Conservation (phyloP, 345 rosid genomes). For the Hibiscus mutabilis region DNA sequence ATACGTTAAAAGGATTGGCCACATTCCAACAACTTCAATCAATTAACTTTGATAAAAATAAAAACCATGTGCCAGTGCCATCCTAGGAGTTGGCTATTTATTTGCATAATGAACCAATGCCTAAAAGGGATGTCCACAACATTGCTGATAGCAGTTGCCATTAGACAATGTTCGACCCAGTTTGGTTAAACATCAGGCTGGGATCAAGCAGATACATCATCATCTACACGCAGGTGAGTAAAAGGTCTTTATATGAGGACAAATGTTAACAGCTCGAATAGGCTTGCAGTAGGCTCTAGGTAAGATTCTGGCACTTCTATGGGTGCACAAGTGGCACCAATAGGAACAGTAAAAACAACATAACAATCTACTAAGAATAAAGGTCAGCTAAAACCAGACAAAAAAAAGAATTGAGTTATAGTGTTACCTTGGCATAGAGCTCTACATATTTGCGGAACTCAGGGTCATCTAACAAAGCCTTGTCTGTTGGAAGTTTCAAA, state of each 20-base stretch:
- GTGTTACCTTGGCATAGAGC: constrained; percentile 70
- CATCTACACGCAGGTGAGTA: background rate
- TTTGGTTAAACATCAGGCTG: background rate
- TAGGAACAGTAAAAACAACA: background rate
- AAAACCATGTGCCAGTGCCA: too few relatives aligned
- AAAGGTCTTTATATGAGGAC: background rate
- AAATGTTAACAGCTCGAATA: background rate
- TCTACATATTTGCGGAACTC: constrained; percentile 67
- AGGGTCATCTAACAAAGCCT: constrained; percentile 58
- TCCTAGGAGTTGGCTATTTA: constrained; percentile 3
- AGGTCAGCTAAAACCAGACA: background rate
- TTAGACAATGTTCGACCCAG: background rate
- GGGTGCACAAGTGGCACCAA: background rate
- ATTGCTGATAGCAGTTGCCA: background rate
- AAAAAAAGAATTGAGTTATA: background rate
- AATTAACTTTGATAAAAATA: too few relatives aligned
- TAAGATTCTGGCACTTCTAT: constrained; percentile 3
- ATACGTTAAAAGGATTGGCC: background rate
- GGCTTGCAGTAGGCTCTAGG: background rate
- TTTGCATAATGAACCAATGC: background rate
- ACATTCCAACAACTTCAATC: constrained; percentile 3
- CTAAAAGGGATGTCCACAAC: background rate
- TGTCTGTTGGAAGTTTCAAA: constrained; percentile 83
- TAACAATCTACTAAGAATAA: background rate
- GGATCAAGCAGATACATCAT: background rate